phyloP scores from a whole-genome alignment of 208 protist species.

The Herpetomonas samuelpessoai region DNA sequence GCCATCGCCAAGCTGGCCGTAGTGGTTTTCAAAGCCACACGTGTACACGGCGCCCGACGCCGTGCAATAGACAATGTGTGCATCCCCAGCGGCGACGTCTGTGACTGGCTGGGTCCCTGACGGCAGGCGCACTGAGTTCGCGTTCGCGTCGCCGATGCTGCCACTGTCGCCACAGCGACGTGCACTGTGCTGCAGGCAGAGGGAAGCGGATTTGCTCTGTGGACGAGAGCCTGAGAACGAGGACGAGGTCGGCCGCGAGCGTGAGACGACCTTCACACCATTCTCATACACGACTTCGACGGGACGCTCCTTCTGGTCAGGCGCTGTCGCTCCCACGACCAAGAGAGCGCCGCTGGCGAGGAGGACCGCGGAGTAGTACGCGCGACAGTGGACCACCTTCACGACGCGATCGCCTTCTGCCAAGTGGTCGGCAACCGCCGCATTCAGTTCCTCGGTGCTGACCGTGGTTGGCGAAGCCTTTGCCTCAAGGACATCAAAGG shows the following conservation, averaged over 20 bases:
- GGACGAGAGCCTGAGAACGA: no score
- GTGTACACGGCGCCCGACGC: slow-evolving; percentile 63
- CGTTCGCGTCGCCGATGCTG: not conserved
- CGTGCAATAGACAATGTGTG: slow-evolving; percentile 84
- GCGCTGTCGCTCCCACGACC: slow-evolving; percentile 26
- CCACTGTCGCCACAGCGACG: not conserved
- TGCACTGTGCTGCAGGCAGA: not conserved
- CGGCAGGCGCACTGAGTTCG: slow-evolving; percentile 24
- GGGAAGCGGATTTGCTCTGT: no score
- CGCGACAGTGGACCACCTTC: slow-evolving; percentile 40
- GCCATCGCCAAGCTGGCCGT: slow-evolving; percentile 84
- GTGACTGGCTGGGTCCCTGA: slow-evolving; percentile 37
- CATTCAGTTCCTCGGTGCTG: no score
- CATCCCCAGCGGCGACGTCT: slow-evolving; percentile 70
- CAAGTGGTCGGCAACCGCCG: slow-evolving; percentile 13
- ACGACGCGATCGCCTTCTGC: slow-evolving; percentile 20
- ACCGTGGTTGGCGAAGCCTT: no score
- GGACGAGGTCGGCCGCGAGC: not conserved
- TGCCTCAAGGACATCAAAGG: no score
- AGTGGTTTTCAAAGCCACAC: slow-evolving; percentile 71
- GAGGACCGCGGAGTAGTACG: slow-evolving; percentile 40
- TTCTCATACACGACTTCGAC: slow-evolving; percentile 1
- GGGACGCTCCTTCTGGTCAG: slow-evolving; percentile 25
- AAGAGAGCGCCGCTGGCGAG: slow-evolving; percentile 39
- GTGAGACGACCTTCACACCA: not conserved